A percentile compares a stretch with the other conserved stretches of the same genome.
Conservation (phyloP, 23 red algal species). For the Cyanidioschyzon merolae region DNA sequence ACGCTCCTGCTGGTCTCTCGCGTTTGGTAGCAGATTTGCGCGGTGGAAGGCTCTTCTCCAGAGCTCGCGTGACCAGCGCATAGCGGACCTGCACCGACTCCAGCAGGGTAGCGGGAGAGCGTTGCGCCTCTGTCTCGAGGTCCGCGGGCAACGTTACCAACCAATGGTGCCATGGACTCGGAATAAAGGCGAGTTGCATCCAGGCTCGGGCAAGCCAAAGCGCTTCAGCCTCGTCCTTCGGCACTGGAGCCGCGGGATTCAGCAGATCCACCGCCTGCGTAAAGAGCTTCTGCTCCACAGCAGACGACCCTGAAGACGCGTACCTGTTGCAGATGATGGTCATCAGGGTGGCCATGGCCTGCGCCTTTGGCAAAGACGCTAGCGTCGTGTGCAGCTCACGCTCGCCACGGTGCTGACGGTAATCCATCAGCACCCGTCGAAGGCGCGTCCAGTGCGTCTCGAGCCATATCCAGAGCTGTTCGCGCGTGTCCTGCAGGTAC, state of each 20-base stretch:
- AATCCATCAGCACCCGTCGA: background rate
- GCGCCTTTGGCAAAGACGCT: too few relatives aligned
- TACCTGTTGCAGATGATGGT: too few relatives aligned
- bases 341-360: too few relatives aligned
- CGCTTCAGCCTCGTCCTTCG: background rate
- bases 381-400: too few relatives aligned
- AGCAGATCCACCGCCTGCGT: too few relatives aligned
- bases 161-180: background rate
- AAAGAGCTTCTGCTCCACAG: too few relatives aligned
- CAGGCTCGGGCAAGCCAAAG: background rate
- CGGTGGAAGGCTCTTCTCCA: background rate
- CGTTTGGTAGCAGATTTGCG: too few relatives aligned
- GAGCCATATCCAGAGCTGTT: background rate
- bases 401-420: too few relatives aligned
- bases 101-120: background rate
- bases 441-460: background rate
- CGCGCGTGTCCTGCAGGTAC: too few relatives aligned
- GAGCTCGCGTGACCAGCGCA: background rate
- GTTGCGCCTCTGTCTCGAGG: background rate
- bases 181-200: background rate
- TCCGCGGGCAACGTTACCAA: background rate
- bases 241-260: background rate
- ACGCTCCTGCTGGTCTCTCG: too few relatives aligned
- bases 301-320: too few relatives aligned
- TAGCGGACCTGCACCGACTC: background rate